These are phyloP conservation scores for Psophocarpus tetragonolobus DNA, from an alignment of 306 rosid genomes.

Conservation along the genomic window DNA sequence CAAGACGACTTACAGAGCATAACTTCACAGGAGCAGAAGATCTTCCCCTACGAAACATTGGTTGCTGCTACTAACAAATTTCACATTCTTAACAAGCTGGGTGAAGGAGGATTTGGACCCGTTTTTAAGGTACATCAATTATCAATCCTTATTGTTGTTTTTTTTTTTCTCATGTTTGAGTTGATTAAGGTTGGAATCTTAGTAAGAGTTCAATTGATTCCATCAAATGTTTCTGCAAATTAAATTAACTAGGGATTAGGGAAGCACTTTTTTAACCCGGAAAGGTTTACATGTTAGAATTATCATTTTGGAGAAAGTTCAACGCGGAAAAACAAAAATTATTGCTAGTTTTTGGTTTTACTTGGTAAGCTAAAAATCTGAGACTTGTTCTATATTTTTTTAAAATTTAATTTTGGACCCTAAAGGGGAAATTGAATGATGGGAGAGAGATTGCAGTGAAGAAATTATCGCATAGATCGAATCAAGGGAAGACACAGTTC, in stretches of 20 bases:
- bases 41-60: conserved; percentile 52
- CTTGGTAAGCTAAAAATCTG: background rate
- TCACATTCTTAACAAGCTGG: conserved; percentile 55
- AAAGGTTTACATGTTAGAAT: background rate
- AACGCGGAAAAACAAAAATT: background rate
- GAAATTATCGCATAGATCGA: conserved; percentile 71
- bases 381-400: background rate
- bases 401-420: background rate
- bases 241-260: background rate
- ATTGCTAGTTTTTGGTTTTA: background rate
- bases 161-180: background rate
- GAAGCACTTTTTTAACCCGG: background rate
- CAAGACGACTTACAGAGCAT: conserved; percentile 65
- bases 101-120: conserved; percentile 88
- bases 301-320: background rate
- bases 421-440: conserved; percentile 74
- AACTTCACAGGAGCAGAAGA: conserved; percentile 68
- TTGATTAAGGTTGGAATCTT: background rate
- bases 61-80: conserved; percentile 70
- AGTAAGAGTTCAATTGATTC: background rate
- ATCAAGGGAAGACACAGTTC: conserved; percentile 80
- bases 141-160: background rate
- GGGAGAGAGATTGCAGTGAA: conserved; percentile 90
- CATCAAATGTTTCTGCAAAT: background rate
- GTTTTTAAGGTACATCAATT: conserved; percentile 62